Evolutionary conservation across 2,329 filamentous ascomycete genomes (phyloP), one percentile per base, ranked within the genome.

Genomic region (Colletotrichum sp.): DNA sequence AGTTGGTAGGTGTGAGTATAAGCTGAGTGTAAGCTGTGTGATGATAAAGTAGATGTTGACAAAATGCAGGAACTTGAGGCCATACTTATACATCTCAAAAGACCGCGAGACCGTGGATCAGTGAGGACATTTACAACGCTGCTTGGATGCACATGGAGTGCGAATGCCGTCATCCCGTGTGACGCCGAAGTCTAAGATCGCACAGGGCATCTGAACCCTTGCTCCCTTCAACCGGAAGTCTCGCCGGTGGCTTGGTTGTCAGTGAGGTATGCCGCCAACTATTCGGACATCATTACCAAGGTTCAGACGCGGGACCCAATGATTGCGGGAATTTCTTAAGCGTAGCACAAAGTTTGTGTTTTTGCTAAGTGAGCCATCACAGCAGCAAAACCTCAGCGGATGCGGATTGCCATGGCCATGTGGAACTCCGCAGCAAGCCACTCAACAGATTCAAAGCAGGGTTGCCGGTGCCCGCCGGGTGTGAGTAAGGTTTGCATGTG

Each of bases 231-330:
- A 51, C 11, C 43, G 43, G 43, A 4, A 51, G 43, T 21, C 43
- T 21, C 43, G 43, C 43, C 43, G 43, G 43, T 13, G 43, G n/a
- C 3, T 51, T 51, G 43, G 43, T 51, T 21, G n/a, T 8, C 4
- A 13, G 9, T 21, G 11, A 51, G 43, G 13, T 51, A 51, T 12
- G n/a, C 43, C 13, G n/a, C n/a, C n/a, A 13, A 21, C 11, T 2
- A 5, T 21, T 47, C 1, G 11, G 6, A 1, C 11, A 0, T 13
- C 21, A 11, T 13, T 12, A 9, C 6, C 43, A 21, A 47, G n/a
- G 2, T 21, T 13, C n/a, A 21, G n/a, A 51, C 2, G 43, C 43
- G 9, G n/a, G 21, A 21, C 9, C 31, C 3, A 3, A 6, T 21
- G 13, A 51, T 0, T 51, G 43, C 43, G 12, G n/a, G n/a, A 13